phyloP scores from a whole-genome alignment of 1,284 basidiomycete genomes.

The Austroboletus rostrupii region DNA sequence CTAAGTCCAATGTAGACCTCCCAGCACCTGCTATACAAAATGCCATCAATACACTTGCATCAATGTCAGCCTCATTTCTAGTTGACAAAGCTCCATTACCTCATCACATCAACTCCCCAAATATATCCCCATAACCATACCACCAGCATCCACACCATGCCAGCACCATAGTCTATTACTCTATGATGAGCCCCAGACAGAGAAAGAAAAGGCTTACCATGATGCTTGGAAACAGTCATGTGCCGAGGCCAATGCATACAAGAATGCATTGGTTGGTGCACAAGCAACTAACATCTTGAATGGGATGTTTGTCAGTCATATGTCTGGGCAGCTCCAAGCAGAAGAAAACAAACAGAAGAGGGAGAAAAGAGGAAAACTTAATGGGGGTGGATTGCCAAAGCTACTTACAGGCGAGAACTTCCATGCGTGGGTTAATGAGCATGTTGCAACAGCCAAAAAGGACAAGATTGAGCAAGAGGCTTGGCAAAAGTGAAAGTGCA shows the following conservation, averaged over 20 bases:
- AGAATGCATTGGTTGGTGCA: background rate
- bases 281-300: background rate
- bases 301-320: background rate
- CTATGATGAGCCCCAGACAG: background rate
- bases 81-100: background rate
- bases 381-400: background rate
- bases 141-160: background rate
- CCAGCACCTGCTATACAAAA: background rate
- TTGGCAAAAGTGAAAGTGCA: background rate
- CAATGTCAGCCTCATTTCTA: background rate
- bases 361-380: background rate
- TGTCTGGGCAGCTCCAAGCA: background rate
- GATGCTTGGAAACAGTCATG: background rate
- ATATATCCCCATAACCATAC: background rate
- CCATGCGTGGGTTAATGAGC: background rate
- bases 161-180: background rate
- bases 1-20: no score
- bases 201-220: background rate
- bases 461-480: background rate
- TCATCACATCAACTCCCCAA: background rate
- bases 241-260: background rate
- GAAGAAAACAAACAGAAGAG: background rate
- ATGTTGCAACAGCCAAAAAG: background rate
- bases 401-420: background rate
- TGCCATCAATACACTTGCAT: background rate